Evolutionary conservation across 805 yeast species (phyloP), one percentile per base, ranked within the genome.

Genomic region (Sugiyamaella mastotermitis): DNA sequence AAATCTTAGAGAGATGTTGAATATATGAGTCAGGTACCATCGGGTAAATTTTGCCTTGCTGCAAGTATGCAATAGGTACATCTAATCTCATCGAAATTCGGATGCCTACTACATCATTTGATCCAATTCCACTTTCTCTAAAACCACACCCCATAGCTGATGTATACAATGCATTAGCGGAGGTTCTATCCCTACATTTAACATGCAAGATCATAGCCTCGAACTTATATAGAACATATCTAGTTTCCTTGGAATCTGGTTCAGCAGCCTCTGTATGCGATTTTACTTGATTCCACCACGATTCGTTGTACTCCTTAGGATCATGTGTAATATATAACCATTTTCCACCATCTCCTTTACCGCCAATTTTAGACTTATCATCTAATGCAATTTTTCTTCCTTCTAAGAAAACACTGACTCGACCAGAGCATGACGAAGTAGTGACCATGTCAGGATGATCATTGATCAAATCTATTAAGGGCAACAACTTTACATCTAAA

Each of bases 181-280:
- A 58, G 10, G 58, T 63, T 18, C 68, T 58, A 47, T 76, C 71
- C 32, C 90, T 67, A 52, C 95, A 83, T 52, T 83, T 80, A 4
- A 86, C 86, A 57, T 86, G 95, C 33, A 85, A 61, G 34, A 86
- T 85, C 56, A 86, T 69, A 3, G 95, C 94, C 60, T 86, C 95
- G 49, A 78, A 86, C 52, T 87, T 86, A 64, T 67, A 85, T 23
- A 85, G 64, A 5, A 85, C 71, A 44, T 69, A 78, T 36, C 94
- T 9, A 7, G 8, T 11, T 10, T 18, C 33, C 13, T 31, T 9
- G 19, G 15, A 16, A 20, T 6, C 18, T 22, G 33, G 28, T 11
- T 17, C 26, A 10, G 15, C 40, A 22, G 11, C 24, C 27, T 20
- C 26, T 14, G 6, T 24, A 35, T 3, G 40, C 31, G 17, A 38